Base-by-base conservation (phyloP, 352 stramenopile genomes). In the Globisporangium orthogonon region DNA sequence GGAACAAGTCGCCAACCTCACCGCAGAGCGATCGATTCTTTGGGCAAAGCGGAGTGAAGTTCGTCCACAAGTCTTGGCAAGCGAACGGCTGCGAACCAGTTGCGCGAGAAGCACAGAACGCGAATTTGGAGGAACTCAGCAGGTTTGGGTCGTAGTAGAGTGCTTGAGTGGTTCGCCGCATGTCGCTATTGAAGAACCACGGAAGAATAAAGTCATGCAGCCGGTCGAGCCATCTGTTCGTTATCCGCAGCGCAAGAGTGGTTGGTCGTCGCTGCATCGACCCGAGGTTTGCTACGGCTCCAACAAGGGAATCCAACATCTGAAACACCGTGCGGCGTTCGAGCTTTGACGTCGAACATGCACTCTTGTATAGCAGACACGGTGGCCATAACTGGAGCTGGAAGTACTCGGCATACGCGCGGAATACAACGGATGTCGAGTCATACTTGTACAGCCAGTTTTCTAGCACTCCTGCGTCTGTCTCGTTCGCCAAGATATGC, bases 381-480 rank as follows among this genome's bases (percentile, higher is more conserved):
- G 61, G 28, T 11, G 58, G 28, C 61, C 61, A 69, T 6, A 54
- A 15, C 5, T 40, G 52, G 15, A 67, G 29, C 15, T 49, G 14
- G 9, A 67, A 50, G 14, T 52, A 29, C 44, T 63, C n/a, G 1
- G 58, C 58, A 9, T 62, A 40, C 11, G 58, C 55, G 11, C 66
- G 62, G 54, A 69, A 54, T 1, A 37, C 41, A 9, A 63, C 44
- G 33, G 58, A 70, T 31, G 62, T 72, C 15, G 61, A 62, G 43
- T 72, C 58, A 51, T 64, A 72, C 31, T 72, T 72, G 51, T 64
- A 69, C 41, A 40, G 18, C 65, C 65, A 72, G 33, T 52, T 33
- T 13, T 23, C 44, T 3, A 13, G 11, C 7, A 17, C 37, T 3
- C 37, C 11, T 14, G 6, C 33, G 33, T 37, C 5, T 5, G 37